These are phyloP conservation scores for Hypericum androsaemum DNA, from an alignment of 345 rosid species.

Conservation along the genomic window DNA sequence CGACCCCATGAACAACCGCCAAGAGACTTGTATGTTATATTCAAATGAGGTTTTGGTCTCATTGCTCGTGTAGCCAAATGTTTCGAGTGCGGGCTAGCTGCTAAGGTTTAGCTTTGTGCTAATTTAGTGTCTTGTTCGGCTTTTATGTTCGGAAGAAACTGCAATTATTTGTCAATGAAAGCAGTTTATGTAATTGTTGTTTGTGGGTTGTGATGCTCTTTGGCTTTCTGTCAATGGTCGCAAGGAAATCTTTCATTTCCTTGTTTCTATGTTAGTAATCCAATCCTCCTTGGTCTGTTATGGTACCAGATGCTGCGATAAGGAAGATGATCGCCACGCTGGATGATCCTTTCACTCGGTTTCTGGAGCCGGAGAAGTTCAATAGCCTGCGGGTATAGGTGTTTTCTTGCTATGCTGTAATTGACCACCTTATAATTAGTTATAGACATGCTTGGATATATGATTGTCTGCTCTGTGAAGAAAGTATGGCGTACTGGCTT, in stretches of 20 bases:
- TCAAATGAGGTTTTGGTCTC: neutral
- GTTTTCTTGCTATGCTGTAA: constrained; percentile 16
- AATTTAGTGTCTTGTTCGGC: too few species aligned
- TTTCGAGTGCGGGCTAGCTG: too few species aligned
- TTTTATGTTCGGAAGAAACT: too few species aligned
- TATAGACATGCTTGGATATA: neutral
- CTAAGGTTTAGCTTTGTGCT: too few species aligned
- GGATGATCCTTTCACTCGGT: constrained; percentile 90
- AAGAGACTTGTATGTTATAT: constrained; percentile 64
- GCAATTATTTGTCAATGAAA: too few species aligned
- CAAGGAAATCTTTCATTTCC: neutral
- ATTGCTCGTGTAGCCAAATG: too few species aligned
- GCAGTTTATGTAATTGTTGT: too few species aligned
- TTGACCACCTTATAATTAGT: constrained; percentile 1
- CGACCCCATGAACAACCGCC: constrained; percentile 79
- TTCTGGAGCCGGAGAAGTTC: constrained; percentile 85
- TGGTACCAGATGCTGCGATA: constrained; percentile 61
- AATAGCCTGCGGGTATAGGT: constrained; percentile 73
- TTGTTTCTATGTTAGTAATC: constrained; percentile 1
- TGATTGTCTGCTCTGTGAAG: neutral
- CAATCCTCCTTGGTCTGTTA: constrained; percentile 13
- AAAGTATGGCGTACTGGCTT: neutral
- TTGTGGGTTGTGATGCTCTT: too few species aligned
- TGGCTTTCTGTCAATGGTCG: neutral
- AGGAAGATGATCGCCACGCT: constrained; percentile 86